Conservation (phyloP, 108 stramenopile genomes). For the Skeletonema marinoi region DNA sequence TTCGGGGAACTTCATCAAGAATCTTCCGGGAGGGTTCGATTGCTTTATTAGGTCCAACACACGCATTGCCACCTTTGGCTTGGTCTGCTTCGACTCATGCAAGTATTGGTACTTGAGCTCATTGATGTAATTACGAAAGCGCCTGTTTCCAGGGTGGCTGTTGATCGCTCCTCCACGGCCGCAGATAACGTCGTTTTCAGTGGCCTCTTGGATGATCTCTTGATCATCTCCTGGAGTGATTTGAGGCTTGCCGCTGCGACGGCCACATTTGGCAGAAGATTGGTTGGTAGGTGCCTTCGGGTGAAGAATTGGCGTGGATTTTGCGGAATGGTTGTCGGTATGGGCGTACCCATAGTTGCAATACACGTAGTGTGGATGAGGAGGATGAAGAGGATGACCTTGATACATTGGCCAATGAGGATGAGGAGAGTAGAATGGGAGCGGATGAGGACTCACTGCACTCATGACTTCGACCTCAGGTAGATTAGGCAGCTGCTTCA, state of each 20-base stretch:
- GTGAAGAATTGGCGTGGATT: background rate
- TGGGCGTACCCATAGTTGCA: conserved; percentile 13
- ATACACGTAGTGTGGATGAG: background rate
- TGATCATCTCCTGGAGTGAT: background rate
- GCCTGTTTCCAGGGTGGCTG: conserved; percentile 43
- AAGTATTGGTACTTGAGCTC: conserved; percentile 44
- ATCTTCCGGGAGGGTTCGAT: conserved; percentile 37
- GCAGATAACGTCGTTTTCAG: conserved; percentile 40
- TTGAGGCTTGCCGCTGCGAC: conserved; percentile 5
- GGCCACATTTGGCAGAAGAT: background rate
- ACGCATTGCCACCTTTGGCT: conserved; percentile 31
- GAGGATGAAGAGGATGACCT: conserved; percentile 5
- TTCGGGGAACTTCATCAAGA: conserved; percentile 33
- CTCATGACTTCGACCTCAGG: background rate
- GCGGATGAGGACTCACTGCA: conserved; percentile 3
- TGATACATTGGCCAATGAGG: conserved; percentile 7
- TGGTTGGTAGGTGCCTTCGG: background rate
- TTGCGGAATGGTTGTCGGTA: background rate
- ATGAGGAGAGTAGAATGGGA: background rate
- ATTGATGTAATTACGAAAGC: conserved; percentile 42
- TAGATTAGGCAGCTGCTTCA: background rate
- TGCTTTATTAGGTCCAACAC: conserved; percentile 31
- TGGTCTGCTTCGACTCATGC: conserved; percentile 36
- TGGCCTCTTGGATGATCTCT: conserved; percentile 25
- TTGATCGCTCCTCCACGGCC: conserved; percentile 46